Conservation (phyloP, 345 rosid genomes). For the Camelina sativa region DNA sequence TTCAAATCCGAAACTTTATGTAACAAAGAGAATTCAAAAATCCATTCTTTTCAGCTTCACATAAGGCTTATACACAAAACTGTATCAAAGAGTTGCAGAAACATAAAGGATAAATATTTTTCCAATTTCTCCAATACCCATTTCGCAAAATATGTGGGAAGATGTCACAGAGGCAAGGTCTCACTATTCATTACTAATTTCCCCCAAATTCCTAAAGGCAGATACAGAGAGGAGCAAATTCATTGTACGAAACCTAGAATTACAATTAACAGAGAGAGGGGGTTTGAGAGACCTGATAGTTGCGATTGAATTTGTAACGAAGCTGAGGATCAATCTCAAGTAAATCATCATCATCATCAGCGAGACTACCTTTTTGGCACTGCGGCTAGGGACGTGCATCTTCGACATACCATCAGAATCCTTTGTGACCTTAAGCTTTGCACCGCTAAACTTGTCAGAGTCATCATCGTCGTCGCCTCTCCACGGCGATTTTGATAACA, state of each 20-base stretch:
- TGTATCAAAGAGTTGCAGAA: background rate
- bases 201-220: background rate
- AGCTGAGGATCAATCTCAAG: conserved; percentile 92
- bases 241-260: background rate
- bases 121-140: conserved; percentile 4
- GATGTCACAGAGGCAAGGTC: background rate
- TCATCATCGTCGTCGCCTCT: conserved; percentile 73
- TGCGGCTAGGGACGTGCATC: conserved; percentile 76
- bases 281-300: conserved; percentile 58
- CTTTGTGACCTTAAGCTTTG: conserved; percentile 76
- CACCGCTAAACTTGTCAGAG: conserved; percentile 66
- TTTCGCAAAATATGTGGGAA: background rate
- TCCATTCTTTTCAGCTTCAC: background rate
- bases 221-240: conserved; percentile 1
- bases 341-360: conserved; percentile 51
- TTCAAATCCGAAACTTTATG: background rate
- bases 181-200: background rate
- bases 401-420: conserved; percentile 73
- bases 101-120: conserved; percentile 2
- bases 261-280: background rate
- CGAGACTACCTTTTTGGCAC: conserved; percentile 39
- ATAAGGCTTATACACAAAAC: background rate
- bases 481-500: conserved; percentile 89
- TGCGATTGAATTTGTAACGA: conserved; percentile 96
- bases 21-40: background rate